Evolutionary conservation across 2,329 filamentous ascomycete species (phyloP).

Genomic region (Salinomyces thailandicus): DNA sequence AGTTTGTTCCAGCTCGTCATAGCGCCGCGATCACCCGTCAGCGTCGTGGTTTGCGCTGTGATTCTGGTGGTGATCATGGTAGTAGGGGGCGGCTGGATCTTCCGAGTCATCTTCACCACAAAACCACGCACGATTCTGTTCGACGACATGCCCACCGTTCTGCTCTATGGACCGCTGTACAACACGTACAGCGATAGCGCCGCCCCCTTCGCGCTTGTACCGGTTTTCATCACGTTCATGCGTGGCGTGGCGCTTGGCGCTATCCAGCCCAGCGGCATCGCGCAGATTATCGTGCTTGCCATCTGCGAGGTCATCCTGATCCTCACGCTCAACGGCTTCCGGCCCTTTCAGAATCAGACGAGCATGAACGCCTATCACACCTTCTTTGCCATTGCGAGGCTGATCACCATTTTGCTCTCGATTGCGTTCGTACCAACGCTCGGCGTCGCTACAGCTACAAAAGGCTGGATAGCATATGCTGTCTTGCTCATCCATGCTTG

Average conservation of each 20-base stretch:
- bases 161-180: constrained; percentile 86
- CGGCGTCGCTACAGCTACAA: constrained; percentile 63
- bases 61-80: constrained; percentile 64
- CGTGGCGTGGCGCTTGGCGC: constrained; percentile 86
- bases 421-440: constrained; percentile 72
- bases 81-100: constrained; percentile 65
- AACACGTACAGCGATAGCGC: constrained; percentile 96
- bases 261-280: constrained; percentile 83
- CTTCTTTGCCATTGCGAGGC: constrained; percentile 66
- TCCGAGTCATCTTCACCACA: constrained; percentile 68
- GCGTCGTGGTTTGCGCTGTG: constrained; percentile 63
- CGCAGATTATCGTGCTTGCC: constrained; percentile 81
- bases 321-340: constrained; percentile 77
- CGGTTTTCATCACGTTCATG: constrained; percentile 72
- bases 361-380: constrained; percentile 97
- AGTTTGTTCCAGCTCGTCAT: constrained; percentile 88
- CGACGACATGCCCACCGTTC: constrained; percentile 80
- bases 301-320: constrained; percentile 90
- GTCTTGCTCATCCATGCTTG: constrained; percentile 78
- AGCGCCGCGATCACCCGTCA: constrained; percentile 54
- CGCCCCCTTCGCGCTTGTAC: constrained; percentile 79
- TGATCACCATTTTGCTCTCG: constrained; percentile 49
- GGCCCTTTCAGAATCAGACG: constrained; percentile 79
- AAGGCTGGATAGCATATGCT: constrained; percentile 91
- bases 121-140: constrained; percentile 80